Evolutionary conservation across 2,329 filamentous ascomycete species (phyloP).

Genomic region (Didymella lethalis): DNA sequence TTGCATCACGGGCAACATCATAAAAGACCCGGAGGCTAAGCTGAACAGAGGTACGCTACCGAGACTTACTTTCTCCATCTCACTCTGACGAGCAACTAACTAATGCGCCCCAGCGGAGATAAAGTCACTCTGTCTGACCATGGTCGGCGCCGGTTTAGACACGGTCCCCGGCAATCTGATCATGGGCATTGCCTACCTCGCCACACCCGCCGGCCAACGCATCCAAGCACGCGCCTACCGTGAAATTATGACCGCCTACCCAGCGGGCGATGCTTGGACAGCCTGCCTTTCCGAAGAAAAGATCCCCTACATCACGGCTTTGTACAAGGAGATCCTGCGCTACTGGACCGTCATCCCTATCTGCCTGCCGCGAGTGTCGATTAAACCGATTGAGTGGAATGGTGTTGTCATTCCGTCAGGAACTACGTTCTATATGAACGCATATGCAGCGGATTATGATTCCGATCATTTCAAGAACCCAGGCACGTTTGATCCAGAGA

Average conservation of each 20-base stretch:
- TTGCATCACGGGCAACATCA: constrained; percentile 73
- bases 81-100: too few relatives aligned
- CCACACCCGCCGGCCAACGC: constrained; percentile 70
- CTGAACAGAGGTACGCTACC: constrained; percentile 66
- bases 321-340: constrained; percentile 80
- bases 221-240: constrained; percentile 74
- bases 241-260: constrained; percentile 76
- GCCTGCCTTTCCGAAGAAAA: constrained; percentile 77
- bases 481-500: constrained; percentile 71
- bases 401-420: constrained; percentile 73
- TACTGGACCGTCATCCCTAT: constrained; percentile 84
- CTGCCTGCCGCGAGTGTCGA: constrained; percentile 74
- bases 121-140: constrained; percentile 81
- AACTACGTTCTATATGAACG: constrained; percentile 81
- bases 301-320: constrained; percentile 76
- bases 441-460: constrained; percentile 79
- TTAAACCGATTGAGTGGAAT: constrained; percentile 75
- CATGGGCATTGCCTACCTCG: constrained; percentile 79
- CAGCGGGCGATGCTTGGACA: constrained; percentile 78
- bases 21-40: constrained; percentile 74
- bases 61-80: not conserved
- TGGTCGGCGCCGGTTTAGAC: constrained; percentile 82
- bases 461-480: constrained; percentile 71
- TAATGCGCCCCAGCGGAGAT: constrained; percentile 66
- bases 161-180: constrained; percentile 82